These are phyloP conservation scores for Tulasnella sp. DNA, from an alignment of 768 basidiomycete species.

Conservation along the genomic window DNA sequence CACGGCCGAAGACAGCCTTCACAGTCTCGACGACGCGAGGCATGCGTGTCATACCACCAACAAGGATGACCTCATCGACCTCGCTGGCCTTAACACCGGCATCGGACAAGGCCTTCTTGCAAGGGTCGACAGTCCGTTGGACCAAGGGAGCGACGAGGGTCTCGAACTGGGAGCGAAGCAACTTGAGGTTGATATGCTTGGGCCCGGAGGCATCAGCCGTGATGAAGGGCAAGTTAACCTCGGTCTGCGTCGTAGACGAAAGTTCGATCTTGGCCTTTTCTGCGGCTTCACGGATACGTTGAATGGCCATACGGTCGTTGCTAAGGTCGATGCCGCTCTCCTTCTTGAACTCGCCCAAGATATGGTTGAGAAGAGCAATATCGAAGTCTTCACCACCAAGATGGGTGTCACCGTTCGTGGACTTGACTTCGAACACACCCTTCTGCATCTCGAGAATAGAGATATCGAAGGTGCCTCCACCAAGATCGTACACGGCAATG, in stretches of 20 bases:
- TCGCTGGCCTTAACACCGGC: constrained; percentile 88
- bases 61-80: constrained; percentile 92
- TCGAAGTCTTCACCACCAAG: constrained; percentile 98
- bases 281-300: constrained; percentile 96
- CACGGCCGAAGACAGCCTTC: constrained; percentile 85
- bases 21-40: constrained; percentile 90
- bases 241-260: constrained; percentile 88
- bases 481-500: constrained; percentile 97
- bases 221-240: constrained; percentile 97
- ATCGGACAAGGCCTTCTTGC: constrained; percentile 92
- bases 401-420: constrained; percentile 98
- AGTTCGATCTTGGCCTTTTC: constrained; percentile 99
- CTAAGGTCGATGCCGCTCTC: constrained; percentile 69
- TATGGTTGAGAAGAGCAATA: constrained; percentile 70
- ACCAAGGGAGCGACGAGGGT: constrained; percentile 68
- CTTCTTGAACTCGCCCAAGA: constrained; percentile 91
- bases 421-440: constrained; percentile 99
- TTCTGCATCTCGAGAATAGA: constrained; percentile 99
- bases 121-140: constrained; percentile 83
- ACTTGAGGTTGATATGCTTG: constrained; percentile 90
- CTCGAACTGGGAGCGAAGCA: constrained; percentile 86
- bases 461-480: constrained; percentile 98
- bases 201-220: constrained; percentile 90
- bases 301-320: constrained; percentile 89
- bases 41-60: constrained; percentile 99